Evolutionary conservation across 225 moss, liverwort and hornwort genomes (phyloP), one percentile per base, ranked within the genome.

Genomic region (Lunularia cruciata): DNA sequence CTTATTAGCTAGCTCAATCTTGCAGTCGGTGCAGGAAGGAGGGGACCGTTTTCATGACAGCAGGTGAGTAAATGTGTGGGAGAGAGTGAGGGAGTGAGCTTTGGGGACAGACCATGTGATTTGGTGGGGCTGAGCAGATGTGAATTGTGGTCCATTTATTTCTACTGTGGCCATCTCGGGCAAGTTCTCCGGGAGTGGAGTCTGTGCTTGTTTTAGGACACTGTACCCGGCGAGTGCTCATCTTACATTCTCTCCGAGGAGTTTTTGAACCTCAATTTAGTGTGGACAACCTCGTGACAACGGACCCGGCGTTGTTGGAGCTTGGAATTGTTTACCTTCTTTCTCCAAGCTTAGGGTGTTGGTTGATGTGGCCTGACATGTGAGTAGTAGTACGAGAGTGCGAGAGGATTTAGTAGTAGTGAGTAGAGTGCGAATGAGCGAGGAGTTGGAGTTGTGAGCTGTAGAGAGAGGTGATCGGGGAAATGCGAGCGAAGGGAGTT

Each of bases 131-230:
- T 9, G 60, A 13, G 61, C 38, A 15, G 61, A 39, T 25, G 61
- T 26, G 61, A 61, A 40, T 61, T 61, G 19, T 61, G 61, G 54
- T 8, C 13, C 25, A 34, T n/a, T n/a, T n/a, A n/a, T n/a, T n/a
- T n/a, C n/a, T n/a, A 61, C 40, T 40, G 61, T 26, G 40, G 20
- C 60, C 37, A 36, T 60, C 37, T 61, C 61, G 61, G 25, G 39
- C 61, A 23, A 12, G 23, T 61, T 22, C 26, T 14, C 3, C 26
- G 40, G 39, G 61, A 38, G 42, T 22, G 61, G 22, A n/a, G 40
- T 19, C 10, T 27, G 54, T 23, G 22, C 26, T 54, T 54, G 27
- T 54, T 54, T 0, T 11, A 28, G 27, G 54, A 1, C 8, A 23
- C 54, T 54, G 54, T 28, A 25, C 12, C 40, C 10, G 22, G 25